These are phyloP conservation scores for Talaromyces sp. DNA, from an alignment of 2,329 filamentous ascomycete species.

Conservation along the genomic window DNA sequence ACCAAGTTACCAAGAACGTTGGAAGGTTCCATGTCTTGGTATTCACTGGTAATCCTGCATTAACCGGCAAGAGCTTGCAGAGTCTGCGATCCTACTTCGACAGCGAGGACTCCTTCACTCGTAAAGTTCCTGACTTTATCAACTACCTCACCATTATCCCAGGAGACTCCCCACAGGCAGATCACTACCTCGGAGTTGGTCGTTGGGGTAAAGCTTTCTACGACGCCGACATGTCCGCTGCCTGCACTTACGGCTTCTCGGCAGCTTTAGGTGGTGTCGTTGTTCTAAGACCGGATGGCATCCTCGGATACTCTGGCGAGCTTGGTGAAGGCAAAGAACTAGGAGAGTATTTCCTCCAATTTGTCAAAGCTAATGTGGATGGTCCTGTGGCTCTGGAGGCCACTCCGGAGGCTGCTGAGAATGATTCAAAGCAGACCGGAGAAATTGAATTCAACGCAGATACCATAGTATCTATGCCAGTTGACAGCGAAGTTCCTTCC, in stretches of 20 bases:
- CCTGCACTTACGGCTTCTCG: not conserved
- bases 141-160: not conserved
- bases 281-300: conserved; percentile 8
- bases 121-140: not conserved
- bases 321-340: not conserved
- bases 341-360: not conserved
- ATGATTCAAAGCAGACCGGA: not conserved
- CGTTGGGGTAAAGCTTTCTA: not conserved
- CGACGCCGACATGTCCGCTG: not conserved
- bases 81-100: not conserved
- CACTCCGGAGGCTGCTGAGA: not conserved
- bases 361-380: not conserved
- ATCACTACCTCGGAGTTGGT: not conserved
- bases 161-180: not conserved
- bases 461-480: not conserved
- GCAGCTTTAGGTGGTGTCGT: conserved; percentile 1
- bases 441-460: not conserved
- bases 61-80: not conserved
- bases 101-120: not conserved
- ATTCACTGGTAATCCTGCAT: conserved; percentile 2
- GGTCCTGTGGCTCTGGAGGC: not conserved
- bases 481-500: not conserved
- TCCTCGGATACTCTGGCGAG: conserved; percentile 4
- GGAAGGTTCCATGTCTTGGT: conserved; percentile 8
- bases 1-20: conserved; percentile 8